Evolutionary conservation across 352 stramenopile species (phyloP).

Genomic region (Phytophthora ohioensis): DNA sequence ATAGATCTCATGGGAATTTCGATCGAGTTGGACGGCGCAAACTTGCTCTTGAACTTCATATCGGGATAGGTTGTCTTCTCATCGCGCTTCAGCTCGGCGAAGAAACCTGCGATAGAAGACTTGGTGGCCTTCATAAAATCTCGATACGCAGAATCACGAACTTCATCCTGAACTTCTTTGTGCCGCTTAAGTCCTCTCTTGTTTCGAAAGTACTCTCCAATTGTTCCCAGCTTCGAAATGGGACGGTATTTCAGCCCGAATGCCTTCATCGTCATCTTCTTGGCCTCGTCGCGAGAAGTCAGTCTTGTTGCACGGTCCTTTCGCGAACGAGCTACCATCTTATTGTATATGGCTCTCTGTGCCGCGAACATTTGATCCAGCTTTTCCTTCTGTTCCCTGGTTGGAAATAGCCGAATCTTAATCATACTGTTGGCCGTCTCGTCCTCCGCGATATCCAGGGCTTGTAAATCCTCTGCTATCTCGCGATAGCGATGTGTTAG

Average conservation of each 20-base stretch:
- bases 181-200: constrained; percentile 5
- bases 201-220: constrained; percentile 25
- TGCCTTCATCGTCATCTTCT: constrained; percentile 4
- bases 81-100: constrained; percentile 1
- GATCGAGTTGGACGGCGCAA: constrained; percentile 17
- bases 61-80: constrained; percentile 21
- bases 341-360: constrained; percentile 35
- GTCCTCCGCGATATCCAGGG: not conserved
- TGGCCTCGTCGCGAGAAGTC: not conserved
- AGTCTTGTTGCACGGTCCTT: constrained; percentile 10
- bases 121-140: constrained; percentile 25
- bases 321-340: constrained; percentile 10
- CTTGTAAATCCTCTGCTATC: not conserved
- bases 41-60: constrained; percentile 32
- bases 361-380: constrained; percentile 24
- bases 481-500: not conserved
- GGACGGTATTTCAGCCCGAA: constrained; percentile 7
- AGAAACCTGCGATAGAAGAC: constrained; percentile 14
- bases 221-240: constrained; percentile 12
- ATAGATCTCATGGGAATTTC: not conserved
- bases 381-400: not conserved
- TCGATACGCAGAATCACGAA: constrained; percentile 11
- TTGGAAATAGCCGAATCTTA: not conserved
- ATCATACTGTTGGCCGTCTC: not conserved
- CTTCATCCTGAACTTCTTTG: constrained; percentile 9